phyloP scores from a whole-genome alignment of 257 asterid genomes.

The Capsicum baccatum region DNA sequence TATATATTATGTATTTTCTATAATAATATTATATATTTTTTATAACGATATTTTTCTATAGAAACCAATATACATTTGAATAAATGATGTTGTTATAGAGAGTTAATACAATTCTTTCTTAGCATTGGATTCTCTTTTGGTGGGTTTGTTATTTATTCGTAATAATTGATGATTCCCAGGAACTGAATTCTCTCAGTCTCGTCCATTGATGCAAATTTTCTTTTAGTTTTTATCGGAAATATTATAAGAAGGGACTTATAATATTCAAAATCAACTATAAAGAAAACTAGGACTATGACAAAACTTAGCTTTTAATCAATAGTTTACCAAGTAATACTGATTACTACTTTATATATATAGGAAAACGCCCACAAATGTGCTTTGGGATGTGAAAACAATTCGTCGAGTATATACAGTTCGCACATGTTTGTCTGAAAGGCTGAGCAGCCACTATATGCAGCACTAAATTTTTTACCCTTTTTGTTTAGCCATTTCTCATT shows the following conservation, averaged over 20 bases:
- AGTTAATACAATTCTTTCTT: neutral
- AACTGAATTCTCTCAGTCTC: neutral
- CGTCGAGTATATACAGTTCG: constrained; percentile 26
- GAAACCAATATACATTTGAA: neutral
- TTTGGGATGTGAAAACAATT: constrained; percentile 41
- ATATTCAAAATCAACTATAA: neutral
- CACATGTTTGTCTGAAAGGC: constrained; percentile 26
- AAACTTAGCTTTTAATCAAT: constrained; percentile 37
- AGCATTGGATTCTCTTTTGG: constrained; percentile 24
- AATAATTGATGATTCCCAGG: neutral
- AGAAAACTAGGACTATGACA: constrained; percentile 24
- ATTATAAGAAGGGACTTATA: neutral
- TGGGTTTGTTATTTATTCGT: constrained; percentile 1
- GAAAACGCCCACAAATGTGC: neutral
- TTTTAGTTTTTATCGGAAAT: neutral
- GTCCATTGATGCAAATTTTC: constrained; percentile 16
- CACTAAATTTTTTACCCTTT: neutral
- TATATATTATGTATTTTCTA: too few species aligned
- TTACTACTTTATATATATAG: neutral
- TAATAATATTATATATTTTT: neutral
- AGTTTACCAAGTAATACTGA: neutral
- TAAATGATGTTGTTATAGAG: neutral
- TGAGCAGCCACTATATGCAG: constrained; percentile 1
- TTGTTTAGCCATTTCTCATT: neutral
- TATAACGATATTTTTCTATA: neutral